These are phyloP conservation scores for Coprinopsis strossmayeri DNA, from an alignment of 768 basidiomycete genomes.

Conservation along the genomic window DNA sequence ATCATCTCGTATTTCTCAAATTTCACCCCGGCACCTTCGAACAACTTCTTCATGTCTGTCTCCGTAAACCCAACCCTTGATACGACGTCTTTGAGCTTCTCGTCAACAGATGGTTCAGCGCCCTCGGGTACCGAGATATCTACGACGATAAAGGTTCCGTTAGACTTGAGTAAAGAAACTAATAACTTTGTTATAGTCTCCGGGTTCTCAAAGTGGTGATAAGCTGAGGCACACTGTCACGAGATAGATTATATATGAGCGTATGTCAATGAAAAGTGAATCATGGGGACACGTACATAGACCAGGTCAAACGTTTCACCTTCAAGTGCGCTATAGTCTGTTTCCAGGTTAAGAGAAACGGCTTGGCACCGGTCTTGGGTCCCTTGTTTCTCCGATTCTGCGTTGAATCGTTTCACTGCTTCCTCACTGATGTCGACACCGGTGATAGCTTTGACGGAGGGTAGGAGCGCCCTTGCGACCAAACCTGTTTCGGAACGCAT, in stretches of 20 bases:
- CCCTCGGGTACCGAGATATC: slow-evolving; percentile 30
- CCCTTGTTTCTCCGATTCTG: slow-evolving; percentile 23
- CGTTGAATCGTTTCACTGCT: slow-evolving; percentile 58
- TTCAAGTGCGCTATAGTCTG: slow-evolving; percentile 35
- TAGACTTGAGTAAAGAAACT: slow-evolving; percentile 52
- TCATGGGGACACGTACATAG: slow-evolving; percentile 41
- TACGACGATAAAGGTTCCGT: slow-evolving; percentile 51
- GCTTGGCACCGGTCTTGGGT: slow-evolving; percentile 43
- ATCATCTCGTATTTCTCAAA: slow-evolving; percentile 34
- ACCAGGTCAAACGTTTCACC: slow-evolving; percentile 55
- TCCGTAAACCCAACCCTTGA: slow-evolving; percentile 39
- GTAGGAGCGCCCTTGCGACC: slow-evolving; percentile 49
- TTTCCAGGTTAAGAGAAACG: slow-evolving; percentile 42
- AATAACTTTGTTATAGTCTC: slow-evolving; percentile 46
- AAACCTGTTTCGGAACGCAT: too few relatives aligned
- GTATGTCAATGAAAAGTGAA: not conserved
- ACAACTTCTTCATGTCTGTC: slow-evolving; percentile 39
- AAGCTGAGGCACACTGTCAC: slow-evolving; percentile 56
- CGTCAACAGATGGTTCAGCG: slow-evolving; percentile 6
- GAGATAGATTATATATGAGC: not conserved
- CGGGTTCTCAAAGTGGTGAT: slow-evolving; percentile 58
- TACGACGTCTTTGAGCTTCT: slow-evolving; percentile 22
- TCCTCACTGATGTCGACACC: slow-evolving; percentile 67
- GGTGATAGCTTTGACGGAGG: slow-evolving; percentile 49
- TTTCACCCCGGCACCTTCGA: slow-evolving; percentile 47